Evolutionary conservation across 345 rosid genomes (phyloP), one percentile per base, ranked within the genome.

Genomic region (Luvunga scandens): DNA sequence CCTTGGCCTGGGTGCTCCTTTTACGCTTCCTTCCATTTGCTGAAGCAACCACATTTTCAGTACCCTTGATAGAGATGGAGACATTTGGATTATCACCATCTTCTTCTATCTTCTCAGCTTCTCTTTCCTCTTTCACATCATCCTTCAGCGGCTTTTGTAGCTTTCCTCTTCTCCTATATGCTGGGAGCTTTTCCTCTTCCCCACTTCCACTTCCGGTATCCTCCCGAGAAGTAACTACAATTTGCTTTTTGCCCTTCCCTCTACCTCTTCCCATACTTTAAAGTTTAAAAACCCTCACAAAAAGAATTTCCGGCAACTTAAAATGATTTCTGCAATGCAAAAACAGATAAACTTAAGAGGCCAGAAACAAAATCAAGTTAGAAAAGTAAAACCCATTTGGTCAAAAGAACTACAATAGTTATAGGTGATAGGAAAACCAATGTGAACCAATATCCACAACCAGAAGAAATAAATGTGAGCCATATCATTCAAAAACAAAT

Each of bases 221-320:
- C 57, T 87, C 91, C 42, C 69, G 76, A 38, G 84, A 66, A 42
- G 87, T 76, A 79, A 87, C 75, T 42, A 77, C 79, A 34, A 74
- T 83, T 84, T 83, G 91, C 84, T 88, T 91, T 92, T 86, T 93
- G 69, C 91, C 90, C 83, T 89, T 93, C 45, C 95, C 93, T 86
- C 90, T 89, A 24, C 89, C 93, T 86, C 92, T 86, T 73, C 89
- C 86, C 92, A 89, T 87, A 8, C n/a, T 79, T 18, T 9, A 12
- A 45, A 45, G 16, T 53, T 53, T 4, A 64, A 72, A 34, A 62
- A 14, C 21, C 18, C 55, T 67, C 66, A 9, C 22, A 62, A 31
- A 18, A 77, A 77, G 75, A 65, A 63, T 25, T 38, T 75, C 71
- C 59, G 66, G 74, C 74, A 56, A 27, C 60, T 19, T 67, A 63